Base-by-base conservation (phyloP, 257 asterid genomes). In the Solanum lignicaule region DNA sequence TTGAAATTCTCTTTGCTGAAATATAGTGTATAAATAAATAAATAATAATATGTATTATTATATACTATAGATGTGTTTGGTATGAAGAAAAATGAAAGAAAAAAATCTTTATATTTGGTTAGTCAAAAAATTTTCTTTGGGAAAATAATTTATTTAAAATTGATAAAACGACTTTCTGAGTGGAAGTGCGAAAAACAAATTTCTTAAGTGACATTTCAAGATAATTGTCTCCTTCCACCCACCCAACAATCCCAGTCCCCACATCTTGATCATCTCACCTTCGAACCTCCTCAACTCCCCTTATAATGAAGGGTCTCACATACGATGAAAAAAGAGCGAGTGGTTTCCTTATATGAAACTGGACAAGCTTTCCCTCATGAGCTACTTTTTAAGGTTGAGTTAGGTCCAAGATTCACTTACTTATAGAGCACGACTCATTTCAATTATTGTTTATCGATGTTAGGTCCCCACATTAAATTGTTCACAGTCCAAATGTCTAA, bases 341-440 rank as follows among this genome's bases (percentile, higher is more conserved):
- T 12, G 31, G 6, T 11, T 0, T 65, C 2, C 16, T 65, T 25
- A 4, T 2, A 65, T 10, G 9, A n/a, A 0, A 25, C 0, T 65
- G 9, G 1, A 2, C 33, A 65, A 11, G 11, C 1, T 2, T 60
- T 25, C 1, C 31, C 18, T n/a, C 33, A 0, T 25, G 72, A 60
- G 6, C 68, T 11, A 65, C 0, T 2, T 65, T 25, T 65, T 65
- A 4, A 65, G 72, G 1, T 65, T 65, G 9, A 5, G 18, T 11
- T 65, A 5, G 7, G 32, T 4, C 3, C 4, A 65, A 65, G 18
- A 11, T 65, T n/a, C 10, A 6, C 9, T 20, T 55, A 55, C 8
- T 55, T 55, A 1, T 20, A 65, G 7, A n/a, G 32, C 32, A 65
- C 2, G 1, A 10, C 14, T 5, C 72, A 2, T 11, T 12, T 1